Conservation (phyloP, 1,284 basidiomycete genomes). For the Inonotus hispidus region DNA sequence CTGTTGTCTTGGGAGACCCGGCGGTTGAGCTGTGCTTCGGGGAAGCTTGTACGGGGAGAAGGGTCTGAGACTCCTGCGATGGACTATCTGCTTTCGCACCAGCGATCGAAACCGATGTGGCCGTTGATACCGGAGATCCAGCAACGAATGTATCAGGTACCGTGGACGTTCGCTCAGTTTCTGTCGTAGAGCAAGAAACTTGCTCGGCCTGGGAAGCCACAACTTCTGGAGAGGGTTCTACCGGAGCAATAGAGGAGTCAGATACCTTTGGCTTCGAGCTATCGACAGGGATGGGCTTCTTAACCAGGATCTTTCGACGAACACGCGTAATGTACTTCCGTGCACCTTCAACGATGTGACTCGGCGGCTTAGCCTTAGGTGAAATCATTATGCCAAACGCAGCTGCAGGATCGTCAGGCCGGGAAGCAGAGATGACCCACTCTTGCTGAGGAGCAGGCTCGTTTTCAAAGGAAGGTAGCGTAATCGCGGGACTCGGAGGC, state of each 20-base stretch:
- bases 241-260: background rate
- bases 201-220: background rate
- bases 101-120: constrained; percentile 47
- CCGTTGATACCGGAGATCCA: constrained; percentile 53
- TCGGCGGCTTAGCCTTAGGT: constrained; percentile 15
- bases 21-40: constrained; percentile 16
- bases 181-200: constrained; percentile 28
- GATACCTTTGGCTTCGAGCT: background rate
- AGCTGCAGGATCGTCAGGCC: constrained; percentile 16
- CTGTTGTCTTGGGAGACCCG: background rate
- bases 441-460: constrained; percentile 14
- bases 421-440: constrained; percentile 15
- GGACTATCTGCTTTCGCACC: constrained; percentile 19
- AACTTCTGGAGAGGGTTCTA: background rate
- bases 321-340: background rate
- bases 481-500: background rate
- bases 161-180: constrained; percentile 36
- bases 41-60: constrained; percentile 11
- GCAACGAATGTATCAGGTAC: constrained; percentile 44
- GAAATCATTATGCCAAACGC: constrained; percentile 19
- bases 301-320: background rate
- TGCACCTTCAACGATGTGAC: constrained; percentile 13
- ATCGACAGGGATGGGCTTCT: background rate
- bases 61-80: constrained; percentile 10
- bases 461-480: constrained; percentile 6